Conservation (phyloP, 345 rosid genomes). For the Ceriops tagal region DNA sequence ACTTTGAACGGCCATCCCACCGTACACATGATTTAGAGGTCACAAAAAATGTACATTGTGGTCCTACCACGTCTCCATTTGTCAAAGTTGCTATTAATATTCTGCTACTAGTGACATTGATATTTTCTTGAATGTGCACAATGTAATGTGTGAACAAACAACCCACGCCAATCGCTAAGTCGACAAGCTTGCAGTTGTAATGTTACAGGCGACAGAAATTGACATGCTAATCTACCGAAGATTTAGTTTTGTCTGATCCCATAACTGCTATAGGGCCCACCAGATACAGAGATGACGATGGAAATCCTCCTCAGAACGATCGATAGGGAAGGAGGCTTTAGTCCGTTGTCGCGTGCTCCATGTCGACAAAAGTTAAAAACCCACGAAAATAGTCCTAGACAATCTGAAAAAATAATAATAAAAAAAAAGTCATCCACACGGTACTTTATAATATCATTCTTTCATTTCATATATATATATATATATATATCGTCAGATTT, state of each 20-base stretch:
- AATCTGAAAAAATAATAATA: neutral
- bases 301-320: neutral
- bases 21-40: neutral
- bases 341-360: slow-evolving; percentile 23
- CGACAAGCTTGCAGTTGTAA: neutral
- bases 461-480: neutral
- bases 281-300: no score
- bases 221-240: neutral
- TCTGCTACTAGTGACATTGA: no score
- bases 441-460: neutral
- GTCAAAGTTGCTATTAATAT: no score
- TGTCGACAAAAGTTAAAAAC: slow-evolving; percentile 16
- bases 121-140: neutral
- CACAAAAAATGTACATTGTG: neutral
- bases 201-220: neutral
- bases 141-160: neutral
- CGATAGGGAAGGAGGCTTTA: neutral
- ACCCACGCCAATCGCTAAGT: neutral
- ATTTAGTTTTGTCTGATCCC: no score
- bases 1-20: no score
- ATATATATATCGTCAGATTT: neutral
- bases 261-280: no score
- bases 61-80: neutral
- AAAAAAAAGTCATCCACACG: no score
- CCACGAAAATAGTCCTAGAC: slow-evolving; percentile 14